Percentiles rank a stretch among this genome's conserved stretches.
Evolutionary conservation across 495 filamentous ascomycete species (phyloP).

Genomic region (Achaetomiella virescens): DNA sequence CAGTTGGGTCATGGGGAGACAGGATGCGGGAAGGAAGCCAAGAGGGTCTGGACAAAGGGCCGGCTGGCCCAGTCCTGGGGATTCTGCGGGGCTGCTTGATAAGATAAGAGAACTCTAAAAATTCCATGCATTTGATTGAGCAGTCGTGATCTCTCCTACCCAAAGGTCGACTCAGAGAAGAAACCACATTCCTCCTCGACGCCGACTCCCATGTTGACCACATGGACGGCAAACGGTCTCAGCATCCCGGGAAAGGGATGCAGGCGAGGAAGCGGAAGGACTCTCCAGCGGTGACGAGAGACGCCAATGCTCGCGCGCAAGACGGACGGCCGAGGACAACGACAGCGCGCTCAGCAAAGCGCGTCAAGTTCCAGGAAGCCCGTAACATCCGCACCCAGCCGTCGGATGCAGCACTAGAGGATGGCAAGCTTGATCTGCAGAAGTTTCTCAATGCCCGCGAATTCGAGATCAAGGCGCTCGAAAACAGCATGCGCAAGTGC

Average conservation of each 20-base stretch:
- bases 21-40: too few relatives aligned
- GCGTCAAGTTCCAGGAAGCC: slow-evolving; percentile 60
- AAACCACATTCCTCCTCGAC: not conserved
- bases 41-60: too few relatives aligned
- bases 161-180: not conserved
- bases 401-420: slow-evolving; percentile 61
- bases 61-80: not conserved
- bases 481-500: slow-evolving; percentile 67
- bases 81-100: not conserved
- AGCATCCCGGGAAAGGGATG: not conserved
- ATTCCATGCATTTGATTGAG: not conserved
- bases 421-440: slow-evolving; percentile 72
- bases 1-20: too few relatives aligned
- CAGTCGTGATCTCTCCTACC: not conserved
- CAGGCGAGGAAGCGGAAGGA: slow-evolving; percentile 23
- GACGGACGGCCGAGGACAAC: not conserved
- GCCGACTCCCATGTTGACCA: slow-evolving; percentile 2
- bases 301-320: not conserved
- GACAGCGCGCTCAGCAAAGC: slow-evolving; percentile 32
- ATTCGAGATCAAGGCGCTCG: slow-evolving; percentile 81
- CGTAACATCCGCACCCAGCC: slow-evolving; percentile 69
- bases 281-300: slow-evolving; percentile 8
- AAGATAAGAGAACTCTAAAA: not conserved
- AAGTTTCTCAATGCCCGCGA: slow-evolving; percentile 77
- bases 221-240: slow-evolving; percentile 10